A percentile compares a stretch with the other conserved stretches of the same genome.
phyloP scores from a whole-genome alignment of 257 asterid species.

The Solanum sejunctum region DNA sequence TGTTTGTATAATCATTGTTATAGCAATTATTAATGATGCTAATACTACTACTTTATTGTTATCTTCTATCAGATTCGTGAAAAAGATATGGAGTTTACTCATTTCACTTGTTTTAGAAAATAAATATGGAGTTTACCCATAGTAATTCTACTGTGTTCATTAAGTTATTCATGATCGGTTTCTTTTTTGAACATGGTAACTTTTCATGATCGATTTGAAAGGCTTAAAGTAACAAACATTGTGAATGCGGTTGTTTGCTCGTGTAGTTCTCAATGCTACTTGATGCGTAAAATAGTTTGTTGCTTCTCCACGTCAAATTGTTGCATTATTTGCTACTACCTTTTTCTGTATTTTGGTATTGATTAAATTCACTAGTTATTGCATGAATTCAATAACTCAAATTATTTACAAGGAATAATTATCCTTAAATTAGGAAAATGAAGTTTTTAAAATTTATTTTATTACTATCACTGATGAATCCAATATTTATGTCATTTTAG shows the following conservation, averaged over 20 bases:
- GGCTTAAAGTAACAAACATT: not conserved
- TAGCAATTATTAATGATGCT: not conserved
- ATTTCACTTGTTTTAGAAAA: not conserved
- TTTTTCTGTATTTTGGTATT: not conserved
- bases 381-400: not conserved
- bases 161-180: not conserved
- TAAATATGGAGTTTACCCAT: not conserved
- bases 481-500: not conserved
- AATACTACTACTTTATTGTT: not conserved
- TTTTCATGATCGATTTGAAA: not conserved
- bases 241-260: not conserved
- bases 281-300: not conserved
- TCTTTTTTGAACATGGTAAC: too few species aligned
- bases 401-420: not conserved
- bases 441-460: too few species aligned
- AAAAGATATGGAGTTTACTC: too few species aligned
- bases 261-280: not conserved
- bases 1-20: not conserved
- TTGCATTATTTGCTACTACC: not conserved
- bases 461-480: not conserved
- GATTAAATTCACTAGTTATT: not conserved
- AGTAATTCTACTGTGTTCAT: not conserved
- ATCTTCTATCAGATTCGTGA: not conserved
- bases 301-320: not conserved
- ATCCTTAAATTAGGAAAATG: too few species aligned